A percentile compares a stretch with the other conserved stretches of the same genome.
These are phyloP conservation scores for Rhizoclosmatium sp. DNA, from an alignment of 192 early-diverging fungal species.

Conservation along the genomic window DNA sequence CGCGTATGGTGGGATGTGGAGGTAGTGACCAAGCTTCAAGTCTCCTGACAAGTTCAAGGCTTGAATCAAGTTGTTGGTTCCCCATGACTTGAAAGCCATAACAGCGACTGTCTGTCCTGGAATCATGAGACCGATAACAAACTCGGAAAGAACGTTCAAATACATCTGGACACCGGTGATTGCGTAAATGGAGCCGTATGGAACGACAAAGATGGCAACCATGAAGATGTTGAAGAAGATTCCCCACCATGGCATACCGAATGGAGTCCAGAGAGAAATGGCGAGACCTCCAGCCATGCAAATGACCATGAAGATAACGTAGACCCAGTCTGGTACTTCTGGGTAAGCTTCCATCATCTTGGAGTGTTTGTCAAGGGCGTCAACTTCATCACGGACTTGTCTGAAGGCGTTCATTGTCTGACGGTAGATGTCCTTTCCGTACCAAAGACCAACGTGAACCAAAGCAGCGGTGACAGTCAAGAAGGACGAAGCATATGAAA, in stretches of 20 bases:
- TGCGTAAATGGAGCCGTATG: slow-evolving; percentile 29
- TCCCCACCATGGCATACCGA: slow-evolving; percentile 80
- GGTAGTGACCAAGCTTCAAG: slow-evolving; percentile 71
- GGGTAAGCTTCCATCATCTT: not conserved
- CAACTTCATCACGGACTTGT: slow-evolving; percentile 17
- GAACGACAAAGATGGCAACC: slow-evolving; percentile 31
- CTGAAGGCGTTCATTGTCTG: no score
- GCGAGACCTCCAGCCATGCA: not conserved
- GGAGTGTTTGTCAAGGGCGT: slow-evolving; percentile 53
- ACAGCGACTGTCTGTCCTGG: no score
- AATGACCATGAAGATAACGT: slow-evolving; percentile 53
- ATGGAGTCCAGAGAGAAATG: slow-evolving; percentile 47
- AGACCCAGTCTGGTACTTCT: slow-evolving; percentile 66
- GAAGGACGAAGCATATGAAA: slow-evolving; percentile 43
- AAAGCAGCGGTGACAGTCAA: slow-evolving; percentile 62
- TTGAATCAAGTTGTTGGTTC: no score
- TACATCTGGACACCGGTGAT: slow-evolving; percentile 60
- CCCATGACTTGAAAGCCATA: no score
- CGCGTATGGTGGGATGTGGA: slow-evolving; percentile 77
- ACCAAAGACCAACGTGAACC: slow-evolving; percentile 48
- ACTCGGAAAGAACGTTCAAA: slow-evolving; percentile 68
- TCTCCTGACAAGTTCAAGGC: no score
- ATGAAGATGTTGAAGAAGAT: slow-evolving; percentile 41
- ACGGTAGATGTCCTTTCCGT: no score
- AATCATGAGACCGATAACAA: slow-evolving; percentile 47